Evolutionary conservation across 2,329 filamentous ascomycete species (phyloP).

Genomic region (Myriosclerotinia curreyana): DNA sequence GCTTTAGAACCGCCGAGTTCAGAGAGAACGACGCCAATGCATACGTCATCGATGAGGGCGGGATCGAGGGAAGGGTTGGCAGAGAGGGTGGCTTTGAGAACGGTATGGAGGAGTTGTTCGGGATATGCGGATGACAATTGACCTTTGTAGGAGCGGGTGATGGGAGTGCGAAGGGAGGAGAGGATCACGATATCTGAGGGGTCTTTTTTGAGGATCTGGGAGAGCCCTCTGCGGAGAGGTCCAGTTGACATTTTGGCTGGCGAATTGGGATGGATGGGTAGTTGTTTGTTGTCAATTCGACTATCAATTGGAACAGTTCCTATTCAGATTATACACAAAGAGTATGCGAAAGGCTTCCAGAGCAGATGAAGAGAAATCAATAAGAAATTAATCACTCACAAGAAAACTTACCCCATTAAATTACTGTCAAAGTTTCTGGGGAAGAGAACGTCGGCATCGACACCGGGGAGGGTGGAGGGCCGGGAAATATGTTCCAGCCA

Average conservation of each 20-base stretch:
- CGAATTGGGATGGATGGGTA: constrained; percentile 7
- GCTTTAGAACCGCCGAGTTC: constrained; percentile 90
- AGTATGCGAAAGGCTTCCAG: not conserved
- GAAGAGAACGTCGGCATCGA: constrained; percentile 19
- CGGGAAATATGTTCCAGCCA: not conserved
- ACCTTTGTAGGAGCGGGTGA: constrained; percentile 81
- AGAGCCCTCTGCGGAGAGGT: constrained; percentile 61
- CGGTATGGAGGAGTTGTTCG: constrained; percentile 76
- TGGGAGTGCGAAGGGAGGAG: constrained; percentile 83
- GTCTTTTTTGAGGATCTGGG: constrained; percentile 72
- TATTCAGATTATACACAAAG: not conserved
- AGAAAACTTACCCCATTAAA: constrained; percentile 10
- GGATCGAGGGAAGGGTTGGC: constrained; percentile 72
- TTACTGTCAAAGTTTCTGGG: constrained; percentile 7
- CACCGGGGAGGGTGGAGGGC: constrained; percentile 11
- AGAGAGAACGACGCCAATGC: constrained; percentile 83
- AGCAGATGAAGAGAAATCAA: not conserved
- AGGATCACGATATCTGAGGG: constrained; percentile 84
- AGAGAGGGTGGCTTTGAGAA: constrained; percentile 64
- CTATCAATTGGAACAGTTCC: not conserved
- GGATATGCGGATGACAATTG: constrained; percentile 84
- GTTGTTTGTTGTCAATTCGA: not conserved
- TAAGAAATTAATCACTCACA: not conserved
- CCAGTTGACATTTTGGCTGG: constrained; percentile 27
- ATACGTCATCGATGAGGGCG: constrained; percentile 71